Conservation (phyloP, 345 rosid genomes). For the Syzygium oleosum region DNA sequence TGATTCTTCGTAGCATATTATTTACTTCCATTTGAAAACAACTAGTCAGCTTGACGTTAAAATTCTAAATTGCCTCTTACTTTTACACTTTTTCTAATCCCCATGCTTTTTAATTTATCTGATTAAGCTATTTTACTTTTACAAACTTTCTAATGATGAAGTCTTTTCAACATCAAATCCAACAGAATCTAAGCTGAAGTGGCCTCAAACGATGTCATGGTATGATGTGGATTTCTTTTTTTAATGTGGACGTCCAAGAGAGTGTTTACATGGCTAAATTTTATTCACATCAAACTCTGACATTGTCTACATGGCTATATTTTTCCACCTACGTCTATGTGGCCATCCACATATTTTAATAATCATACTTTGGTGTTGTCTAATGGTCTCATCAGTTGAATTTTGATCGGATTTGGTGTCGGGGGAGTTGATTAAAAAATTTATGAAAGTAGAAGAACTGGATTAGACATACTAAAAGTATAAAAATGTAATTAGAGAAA, state of each 20-base stretch:
- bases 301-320: background rate
- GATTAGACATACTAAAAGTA: background rate
- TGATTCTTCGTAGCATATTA: background rate
- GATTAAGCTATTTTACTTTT: background rate
- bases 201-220: background rate
- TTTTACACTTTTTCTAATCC: background rate
- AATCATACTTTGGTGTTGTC: too few relatives aligned
- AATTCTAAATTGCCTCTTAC: background rate
- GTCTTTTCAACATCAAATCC: background rate
- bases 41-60: background rate
- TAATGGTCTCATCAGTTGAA: accelerated
- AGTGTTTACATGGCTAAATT: too few relatives aligned
- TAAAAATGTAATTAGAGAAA: too few relatives aligned
- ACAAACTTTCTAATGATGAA: too few relatives aligned
- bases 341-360: background rate
- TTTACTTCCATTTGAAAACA: background rate
- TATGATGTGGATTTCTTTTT: too few relatives aligned
- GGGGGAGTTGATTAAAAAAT: too few relatives aligned
- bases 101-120: background rate
- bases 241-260: too few relatives aligned
- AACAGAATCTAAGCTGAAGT: background rate
- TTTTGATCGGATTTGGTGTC: too few relatives aligned
- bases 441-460: background rate
- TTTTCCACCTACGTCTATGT: background rate
- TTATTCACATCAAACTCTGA: too few relatives aligned